Evolutionary conservation across 2,329 filamentous ascomycete species (phyloP).

Genomic region (Aquanectria penicillioides): DNA sequence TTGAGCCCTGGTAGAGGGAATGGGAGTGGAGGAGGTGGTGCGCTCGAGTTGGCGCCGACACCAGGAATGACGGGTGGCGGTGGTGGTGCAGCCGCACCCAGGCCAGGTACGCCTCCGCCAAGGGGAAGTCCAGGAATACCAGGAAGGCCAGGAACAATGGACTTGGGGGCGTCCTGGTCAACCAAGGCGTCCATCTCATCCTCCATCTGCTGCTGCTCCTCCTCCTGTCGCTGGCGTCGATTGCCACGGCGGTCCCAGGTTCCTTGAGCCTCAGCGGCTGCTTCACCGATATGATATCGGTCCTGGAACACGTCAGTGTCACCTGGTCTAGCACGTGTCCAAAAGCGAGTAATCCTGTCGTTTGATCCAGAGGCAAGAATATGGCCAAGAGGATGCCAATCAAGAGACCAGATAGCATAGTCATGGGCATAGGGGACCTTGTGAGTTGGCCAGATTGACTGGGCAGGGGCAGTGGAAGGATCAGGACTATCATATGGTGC

Average conservation of each 20-base stretch:
- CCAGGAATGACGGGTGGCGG: slow-evolving; percentile 60
- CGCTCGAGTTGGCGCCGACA: slow-evolving; percentile 54
- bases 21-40: slow-evolving; percentile 60
- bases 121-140: slow-evolving; percentile 69
- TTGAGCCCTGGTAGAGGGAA: slow-evolving; percentile 62
- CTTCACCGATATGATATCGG: slow-evolving; percentile 93
- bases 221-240: slow-evolving; percentile 82
- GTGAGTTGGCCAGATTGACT: slow-evolving; percentile 93
- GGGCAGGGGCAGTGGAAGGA: slow-evolving; percentile 80
- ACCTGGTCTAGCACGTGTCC: slow-evolving; percentile 89
- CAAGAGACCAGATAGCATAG: slow-evolving; percentile 95
- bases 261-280: slow-evolving; percentile 92
- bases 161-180: slow-evolving; percentile 80
- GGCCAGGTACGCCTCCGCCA: slow-evolving; percentile 52
- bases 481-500: slow-evolving; percentile 89
- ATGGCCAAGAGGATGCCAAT: slow-evolving; percentile 97
- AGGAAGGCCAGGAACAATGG: slow-evolving; percentile 53
- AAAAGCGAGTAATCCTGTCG: slow-evolving; percentile 96
- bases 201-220: slow-evolving; percentile 92
- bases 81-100: slow-evolving; percentile 54
- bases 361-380: slow-evolving; percentile 96
- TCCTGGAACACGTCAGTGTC: slow-evolving; percentile 88
- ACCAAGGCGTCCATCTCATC: slow-evolving; percentile 93
- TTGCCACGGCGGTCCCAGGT: slow-evolving; percentile 88
- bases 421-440: slow-evolving; percentile 88